Evolutionary conservation across 208 protist genomes (phyloP).

Genomic region (Leishmania guyanensis): DNA sequence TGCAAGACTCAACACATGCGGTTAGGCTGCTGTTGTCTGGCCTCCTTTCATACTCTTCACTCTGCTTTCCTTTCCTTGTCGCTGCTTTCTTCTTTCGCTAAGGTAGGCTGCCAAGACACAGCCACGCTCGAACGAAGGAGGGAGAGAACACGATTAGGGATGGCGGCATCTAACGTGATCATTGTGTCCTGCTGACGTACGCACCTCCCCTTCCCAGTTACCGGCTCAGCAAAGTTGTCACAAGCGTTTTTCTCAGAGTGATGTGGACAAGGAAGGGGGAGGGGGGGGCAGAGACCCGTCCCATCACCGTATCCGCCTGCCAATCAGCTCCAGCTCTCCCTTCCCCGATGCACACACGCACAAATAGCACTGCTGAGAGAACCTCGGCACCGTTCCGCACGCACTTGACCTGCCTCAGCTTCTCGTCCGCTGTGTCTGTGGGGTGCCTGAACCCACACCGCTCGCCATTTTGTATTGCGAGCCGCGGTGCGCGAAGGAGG

Average conservation of each 20-base stretch:
- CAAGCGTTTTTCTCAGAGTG: not conserved
- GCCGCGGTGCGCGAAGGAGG: conserved; percentile 48
- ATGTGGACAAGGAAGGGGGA: not conserved
- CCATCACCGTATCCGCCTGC: not conserved
- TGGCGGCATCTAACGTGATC: not conserved
- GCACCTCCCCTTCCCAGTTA: not conserved
- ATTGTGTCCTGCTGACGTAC: not conserved
- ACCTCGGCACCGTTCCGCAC: not conserved
- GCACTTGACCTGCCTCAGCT: not conserved
- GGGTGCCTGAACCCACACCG: conserved; percentile 3
- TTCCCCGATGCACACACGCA: not conserved
- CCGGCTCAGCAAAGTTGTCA: not conserved
- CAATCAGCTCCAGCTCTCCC: not conserved
- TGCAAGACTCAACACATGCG: not conserved
- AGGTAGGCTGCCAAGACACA: not conserved
- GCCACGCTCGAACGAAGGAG: not conserved
- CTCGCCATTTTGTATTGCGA: conserved; percentile 74
- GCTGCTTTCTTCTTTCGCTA: not conserved
- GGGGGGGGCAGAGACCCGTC: not conserved
- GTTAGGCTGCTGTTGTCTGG: not conserved
- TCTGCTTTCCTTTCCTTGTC: not conserved
- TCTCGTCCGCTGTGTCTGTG: not conserved
- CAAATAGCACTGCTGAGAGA: not conserved
- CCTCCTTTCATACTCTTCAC: not conserved
- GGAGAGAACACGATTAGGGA: not conserved